Conservation (phyloP, 345 rosid species). For the Salix brachista region DNA sequence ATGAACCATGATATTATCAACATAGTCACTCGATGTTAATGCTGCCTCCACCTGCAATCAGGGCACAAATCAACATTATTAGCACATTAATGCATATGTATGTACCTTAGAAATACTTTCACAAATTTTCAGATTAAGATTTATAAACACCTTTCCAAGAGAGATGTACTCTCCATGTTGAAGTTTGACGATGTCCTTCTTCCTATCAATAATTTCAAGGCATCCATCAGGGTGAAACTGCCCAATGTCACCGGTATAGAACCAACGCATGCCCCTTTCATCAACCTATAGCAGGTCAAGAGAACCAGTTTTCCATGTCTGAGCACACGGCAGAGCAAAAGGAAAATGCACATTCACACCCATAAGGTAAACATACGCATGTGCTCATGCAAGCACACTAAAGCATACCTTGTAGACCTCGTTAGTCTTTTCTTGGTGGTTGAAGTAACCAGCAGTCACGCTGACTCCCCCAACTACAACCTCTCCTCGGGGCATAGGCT, state of each 20-base stretch:
- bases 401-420: constrained; percentile 73
- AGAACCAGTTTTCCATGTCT: background rate
- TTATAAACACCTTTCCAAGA: constrained; percentile 67
- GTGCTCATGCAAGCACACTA: background rate
- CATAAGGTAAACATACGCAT: background rate
- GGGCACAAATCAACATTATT: background rate
- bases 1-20: constrained; percentile 70
- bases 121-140: background rate
- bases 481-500: constrained; percentile 96
- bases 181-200: constrained; percentile 91
- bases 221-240: constrained; percentile 84
- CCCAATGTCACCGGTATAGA: constrained; percentile 85
- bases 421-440: constrained; percentile 63
- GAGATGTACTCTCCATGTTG: constrained; percentile 91
- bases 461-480: constrained; percentile 76
- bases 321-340: background rate
- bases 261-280: constrained; percentile 77
- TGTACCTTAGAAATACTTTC: background rate
- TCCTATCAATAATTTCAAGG: constrained; percentile 87
- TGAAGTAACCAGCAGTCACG: constrained; percentile 76
- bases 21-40: constrained; percentile 45
- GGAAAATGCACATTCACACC: background rate
- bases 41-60: constrained; percentile 78
- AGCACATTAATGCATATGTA: background rate
- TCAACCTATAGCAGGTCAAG: constrained; percentile 51